Evolutionary conservation across 2,329 filamentous ascomycete genomes (phyloP), one percentile per base, ranked within the genome.

Genomic region (Colletotrichum lentis): DNA sequence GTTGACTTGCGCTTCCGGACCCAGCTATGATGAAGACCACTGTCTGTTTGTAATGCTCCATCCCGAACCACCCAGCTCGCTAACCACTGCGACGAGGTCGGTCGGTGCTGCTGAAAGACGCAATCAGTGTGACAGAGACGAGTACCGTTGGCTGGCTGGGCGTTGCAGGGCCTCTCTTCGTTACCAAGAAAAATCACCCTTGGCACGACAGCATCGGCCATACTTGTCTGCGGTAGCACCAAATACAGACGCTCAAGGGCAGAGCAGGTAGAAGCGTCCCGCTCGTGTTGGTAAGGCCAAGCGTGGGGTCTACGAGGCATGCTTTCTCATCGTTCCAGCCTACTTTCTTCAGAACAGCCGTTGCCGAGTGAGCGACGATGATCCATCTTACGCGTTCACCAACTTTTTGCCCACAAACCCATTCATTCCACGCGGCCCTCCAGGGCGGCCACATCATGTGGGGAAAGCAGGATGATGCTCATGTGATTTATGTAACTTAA

Each of bases 401-500:
- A 27, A 24, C 16, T 37, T 53, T 10, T 0, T 10, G 10, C 31
- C 18, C 49, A 52, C 50, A 11, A 20, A 6, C 27, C 22, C 12
- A 31, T 4, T 50, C 12, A 31, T 4, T 50, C 11, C 14, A 20
- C 18, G 3, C 18, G 8, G 8, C 16, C 49, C 12, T 3, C 27
- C 12, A 5, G 11, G 20, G 50, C 50, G 18, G 47, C 27, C 18
- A 20, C 50, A 35, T 2, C 27, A 16, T 5, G 50, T 12, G 5
- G 18, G 12, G 50, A 20, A 1, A 3, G 50, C 18, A 7, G 18
- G 8, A 4, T 20, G 31, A 53, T 37, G 31, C 22, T 41, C 2
- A 41, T 6, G 39, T 47, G 56, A 24, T 39, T 41, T 55, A 12
- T 39, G n/a, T 22, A 14, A 22, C 20, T 65, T 61, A 69, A 50